A percentile compares a stretch with the other conserved stretches of the same genome.
These are phyloP conservation scores for Yamadazyma jaroonii DNA, from an alignment of 1,139 yeast genomes.

Conservation along the genomic window DNA sequence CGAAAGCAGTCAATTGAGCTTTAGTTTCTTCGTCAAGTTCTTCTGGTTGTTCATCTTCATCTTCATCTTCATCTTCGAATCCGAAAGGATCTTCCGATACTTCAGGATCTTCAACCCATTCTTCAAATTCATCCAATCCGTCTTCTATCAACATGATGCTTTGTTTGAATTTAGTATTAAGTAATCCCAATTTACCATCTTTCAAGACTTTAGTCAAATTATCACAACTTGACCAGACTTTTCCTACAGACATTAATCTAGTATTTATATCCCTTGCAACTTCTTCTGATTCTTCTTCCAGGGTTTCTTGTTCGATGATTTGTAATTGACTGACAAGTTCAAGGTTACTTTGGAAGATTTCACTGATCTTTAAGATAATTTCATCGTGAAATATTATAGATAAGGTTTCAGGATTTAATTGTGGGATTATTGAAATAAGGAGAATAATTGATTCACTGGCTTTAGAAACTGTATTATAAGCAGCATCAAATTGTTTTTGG, in stretches of 20 bases:
- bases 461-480: slow-evolving; percentile 51
- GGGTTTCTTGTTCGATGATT: slow-evolving; percentile 17
- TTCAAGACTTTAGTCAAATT: slow-evolving; percentile 33
- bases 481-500: slow-evolving; percentile 42
- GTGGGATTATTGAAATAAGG: slow-evolving; percentile 45
- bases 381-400: slow-evolving; percentile 44
- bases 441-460: slow-evolving; percentile 45
- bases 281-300: slow-evolving; percentile 13
- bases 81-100: slow-evolving; percentile 44
- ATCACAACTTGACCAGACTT: slow-evolving; percentile 63
- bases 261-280: slow-evolving; percentile 13
- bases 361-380: slow-evolving; percentile 26
- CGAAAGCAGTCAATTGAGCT: slow-evolving; percentile 34
- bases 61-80: slow-evolving; percentile 24
- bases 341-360: slow-evolving; percentile 25
- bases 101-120: slow-evolving; percentile 64
- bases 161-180: slow-evolving; percentile 43
- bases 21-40: slow-evolving; percentile 14
- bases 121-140: slow-evolving; percentile 61
- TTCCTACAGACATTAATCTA: slow-evolving; percentile 54
- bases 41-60: slow-evolving; percentile 25
- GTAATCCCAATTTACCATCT: slow-evolving; percentile 50
- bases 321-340: slow-evolving; percentile 27
- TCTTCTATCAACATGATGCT: slow-evolving; percentile 54
- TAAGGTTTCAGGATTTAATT: slow-evolving; percentile 32